phyloP scores from a whole-genome alignment of 805 yeast genomes.

The Saturnispora serradocipensis region DNA sequence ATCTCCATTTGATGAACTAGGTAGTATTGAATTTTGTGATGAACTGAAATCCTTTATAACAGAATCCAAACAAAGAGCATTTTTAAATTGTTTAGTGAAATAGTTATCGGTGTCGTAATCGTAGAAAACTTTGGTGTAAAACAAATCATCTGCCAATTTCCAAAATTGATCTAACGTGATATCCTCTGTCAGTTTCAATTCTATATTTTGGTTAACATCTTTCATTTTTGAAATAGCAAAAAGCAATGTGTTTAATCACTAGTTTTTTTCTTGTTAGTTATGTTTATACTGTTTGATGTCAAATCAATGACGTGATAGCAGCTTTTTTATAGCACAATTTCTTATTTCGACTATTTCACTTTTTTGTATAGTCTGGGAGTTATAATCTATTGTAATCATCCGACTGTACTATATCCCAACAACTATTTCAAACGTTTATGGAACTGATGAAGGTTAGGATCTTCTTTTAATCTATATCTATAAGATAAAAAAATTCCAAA shows the following conservation, averaged over 20 bases:
- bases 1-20: background rate
- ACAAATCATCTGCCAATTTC: slow-evolving; percentile 24
- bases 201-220: background rate
- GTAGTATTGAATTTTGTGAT: background rate
- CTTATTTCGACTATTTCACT: background rate
- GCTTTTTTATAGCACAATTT: background rate
- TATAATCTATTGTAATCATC: background rate
- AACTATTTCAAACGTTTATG: background rate
- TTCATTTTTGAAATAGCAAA: background rate
- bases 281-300: background rate
- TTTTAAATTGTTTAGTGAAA: slow-evolving; percentile 15
- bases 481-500: background rate
- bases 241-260: too few relatives aligned
- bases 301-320: background rate
- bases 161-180: slow-evolving; percentile 25
- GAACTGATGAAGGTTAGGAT: background rate
- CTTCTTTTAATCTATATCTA: background rate
- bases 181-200: slow-evolving; percentile 9
- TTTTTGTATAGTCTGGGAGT: background rate
- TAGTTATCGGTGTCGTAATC: slow-evolving; percentile 19
- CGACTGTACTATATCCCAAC: background rate
- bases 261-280: too few relatives aligned
- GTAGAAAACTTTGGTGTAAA: slow-evolving; percentile 22
- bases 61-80: background rate
- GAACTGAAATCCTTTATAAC: slow-evolving; percentile 3